These are phyloP conservation scores for Hydnum rufescens DNA, from an alignment of 768 basidiomycete species.

Conservation along the genomic window DNA sequence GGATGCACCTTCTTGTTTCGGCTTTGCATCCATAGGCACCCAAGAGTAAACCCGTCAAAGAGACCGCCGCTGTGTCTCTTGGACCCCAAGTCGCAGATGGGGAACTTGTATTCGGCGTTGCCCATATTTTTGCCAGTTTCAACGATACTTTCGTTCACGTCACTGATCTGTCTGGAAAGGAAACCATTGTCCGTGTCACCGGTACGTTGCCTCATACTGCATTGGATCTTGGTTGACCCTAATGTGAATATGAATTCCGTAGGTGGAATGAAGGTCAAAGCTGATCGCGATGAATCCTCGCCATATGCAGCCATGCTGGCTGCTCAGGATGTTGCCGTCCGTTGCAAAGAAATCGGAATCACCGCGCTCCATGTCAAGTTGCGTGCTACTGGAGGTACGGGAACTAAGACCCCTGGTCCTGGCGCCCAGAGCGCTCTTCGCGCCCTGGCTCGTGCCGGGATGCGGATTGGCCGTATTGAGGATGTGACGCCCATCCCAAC, in stretches of 20 bases:
- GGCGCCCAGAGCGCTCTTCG: slow-evolving; percentile 97
- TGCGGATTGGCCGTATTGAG: slow-evolving; percentile 96
- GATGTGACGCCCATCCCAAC: slow-evolving; percentile 96
- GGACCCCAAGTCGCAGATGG: slow-evolving; percentile 93
- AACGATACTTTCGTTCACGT: slow-evolving; percentile 99
- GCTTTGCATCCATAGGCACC: background rate
- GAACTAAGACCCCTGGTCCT: slow-evolving; percentile 97
- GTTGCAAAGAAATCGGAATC: slow-evolving; percentile 97
- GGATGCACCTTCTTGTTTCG: too few relatives aligned
- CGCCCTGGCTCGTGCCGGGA: slow-evolving; percentile 93
- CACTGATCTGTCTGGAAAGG: slow-evolving; percentile 96
- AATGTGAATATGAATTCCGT: background rate
- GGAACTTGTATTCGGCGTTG: slow-evolving; percentile 93
- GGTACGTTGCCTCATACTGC: slow-evolving; percentile 29
- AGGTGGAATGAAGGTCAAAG: slow-evolving; percentile 99
- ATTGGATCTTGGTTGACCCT: background rate
- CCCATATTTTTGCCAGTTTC: slow-evolving; percentile 98
- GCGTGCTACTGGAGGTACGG: slow-evolving; percentile 91
- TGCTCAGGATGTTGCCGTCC: slow-evolving; percentile 86
- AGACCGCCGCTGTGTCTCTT: slow-evolving; percentile 72
- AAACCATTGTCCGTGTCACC: slow-evolving; percentile 97
- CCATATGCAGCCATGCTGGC: slow-evolving; percentile 96
- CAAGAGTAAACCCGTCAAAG: slow-evolving; percentile 49
- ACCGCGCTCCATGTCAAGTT: slow-evolving; percentile 98
- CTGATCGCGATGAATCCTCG: slow-evolving; percentile 98